A percentile compares a stretch with the other conserved stretches of the same genome.
phyloP scores from a whole-genome alignment of 176 grass and related monocot species.

The Stipa capillata region DNA sequence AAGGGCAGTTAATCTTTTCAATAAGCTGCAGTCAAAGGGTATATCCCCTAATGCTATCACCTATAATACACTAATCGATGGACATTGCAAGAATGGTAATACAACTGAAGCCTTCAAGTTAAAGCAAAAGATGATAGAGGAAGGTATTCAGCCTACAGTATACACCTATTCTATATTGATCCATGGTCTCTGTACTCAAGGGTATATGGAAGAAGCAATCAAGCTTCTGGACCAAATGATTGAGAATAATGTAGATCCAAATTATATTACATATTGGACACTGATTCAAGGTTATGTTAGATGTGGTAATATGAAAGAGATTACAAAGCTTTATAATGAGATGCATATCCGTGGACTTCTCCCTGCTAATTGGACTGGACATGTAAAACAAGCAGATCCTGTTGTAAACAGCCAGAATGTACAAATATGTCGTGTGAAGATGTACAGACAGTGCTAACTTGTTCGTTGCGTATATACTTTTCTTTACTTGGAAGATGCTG shows the following conservation, averaged over 20 bases:
- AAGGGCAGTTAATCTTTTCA: constrained; percentile 73
- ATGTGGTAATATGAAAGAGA: constrained; percentile 61
- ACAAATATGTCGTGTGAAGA: constrained; percentile 7
- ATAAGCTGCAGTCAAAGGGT: constrained; percentile 62
- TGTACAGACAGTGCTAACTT: not conserved
- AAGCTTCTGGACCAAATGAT: constrained; percentile 95
- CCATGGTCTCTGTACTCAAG: constrained; percentile 73
- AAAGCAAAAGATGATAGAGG: constrained; percentile 84
- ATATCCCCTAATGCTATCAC: constrained; percentile 63
- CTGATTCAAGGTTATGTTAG: constrained; percentile 77
- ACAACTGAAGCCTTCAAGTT: constrained; percentile 79
- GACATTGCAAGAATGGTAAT: constrained; percentile 65
- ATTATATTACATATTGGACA: constrained; percentile 85
- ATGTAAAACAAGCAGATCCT: constrained; percentile 20
- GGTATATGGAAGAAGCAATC: constrained; percentile 90
- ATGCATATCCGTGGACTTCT: constrained; percentile 79
- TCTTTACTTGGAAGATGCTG: constrained; percentile 10
- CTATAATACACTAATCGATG: constrained; percentile 85
- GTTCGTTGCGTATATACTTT: not conserved
- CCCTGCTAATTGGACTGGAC: constrained; percentile 11
- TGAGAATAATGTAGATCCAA: constrained; percentile 71
- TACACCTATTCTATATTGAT: constrained; percentile 92
- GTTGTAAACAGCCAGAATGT: constrained; percentile 17
- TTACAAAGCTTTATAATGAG: constrained; percentile 73
- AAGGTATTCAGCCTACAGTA: constrained; percentile 62